A percentile compares a stretch with the other conserved stretches of the same genome.
These are phyloP conservation scores for Aschersonia sp. DNA, from an alignment of 2,329 filamentous ascomycete species.

Conservation along the genomic window DNA sequence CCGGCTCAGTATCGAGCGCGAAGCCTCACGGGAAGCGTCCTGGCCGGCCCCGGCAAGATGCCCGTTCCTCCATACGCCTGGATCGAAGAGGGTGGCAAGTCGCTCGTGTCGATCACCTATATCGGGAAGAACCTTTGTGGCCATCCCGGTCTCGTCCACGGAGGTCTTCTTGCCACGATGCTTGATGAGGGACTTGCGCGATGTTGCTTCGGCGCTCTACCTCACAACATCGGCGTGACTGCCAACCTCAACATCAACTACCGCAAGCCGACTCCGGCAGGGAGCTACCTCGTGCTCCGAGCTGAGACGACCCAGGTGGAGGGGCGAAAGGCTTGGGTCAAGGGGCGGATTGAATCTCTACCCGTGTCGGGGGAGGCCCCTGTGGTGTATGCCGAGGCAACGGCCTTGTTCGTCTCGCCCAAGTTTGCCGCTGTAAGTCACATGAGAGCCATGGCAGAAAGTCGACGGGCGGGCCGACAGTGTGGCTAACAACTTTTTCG, in stretches of 20 bases:
- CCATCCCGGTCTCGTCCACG: conserved; percentile 82
- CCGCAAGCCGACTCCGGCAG: conserved; percentile 61
- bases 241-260: conserved; percentile 78
- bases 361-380: conserved; percentile 44
- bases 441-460: neutral
- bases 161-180: conserved; percentile 80
- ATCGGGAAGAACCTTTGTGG: conserved; percentile 72
- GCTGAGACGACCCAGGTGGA: conserved; percentile 76
- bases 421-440: conserved; percentile 59
- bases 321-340: conserved; percentile 88
- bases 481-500: neutral
- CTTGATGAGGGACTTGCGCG: conserved; percentile 80
- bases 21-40: conserved; percentile 69
- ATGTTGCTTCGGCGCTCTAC: conserved; percentile 77
- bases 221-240: conserved; percentile 74
- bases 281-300: conserved; percentile 60
- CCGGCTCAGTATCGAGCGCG: conserved; percentile 52
- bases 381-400: conserved; percentile 62
- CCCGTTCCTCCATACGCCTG: conserved; percentile 72
- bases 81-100: conserved; percentile 53
- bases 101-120: conserved; percentile 58
- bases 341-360: conserved; percentile 72
- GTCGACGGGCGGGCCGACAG: neutral
- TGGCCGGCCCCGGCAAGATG: conserved; percentile 62
- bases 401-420: conserved; percentile 78